Percentiles rank a stretch among this genome's conserved stretches.
Evolutionary conservation across 257 asterid species (phyloP).

Genomic region (Forsythia suspensa): DNA sequence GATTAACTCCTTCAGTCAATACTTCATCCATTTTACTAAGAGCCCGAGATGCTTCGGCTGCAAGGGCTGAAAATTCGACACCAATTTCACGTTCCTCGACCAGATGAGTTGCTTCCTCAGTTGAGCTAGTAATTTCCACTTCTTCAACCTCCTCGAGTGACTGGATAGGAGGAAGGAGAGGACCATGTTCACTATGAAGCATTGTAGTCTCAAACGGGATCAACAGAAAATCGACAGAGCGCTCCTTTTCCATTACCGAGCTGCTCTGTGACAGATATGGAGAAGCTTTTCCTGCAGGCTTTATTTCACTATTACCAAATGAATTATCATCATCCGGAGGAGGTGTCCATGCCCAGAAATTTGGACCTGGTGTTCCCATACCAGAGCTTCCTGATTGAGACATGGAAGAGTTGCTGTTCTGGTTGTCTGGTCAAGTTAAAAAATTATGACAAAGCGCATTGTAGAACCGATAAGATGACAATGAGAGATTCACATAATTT

Average conservation of each 20-base stretch:
- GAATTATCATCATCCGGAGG: constrained; percentile 43
- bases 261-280: constrained; percentile 33
- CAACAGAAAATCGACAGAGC: constrained; percentile 44
- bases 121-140: constrained; percentile 30
- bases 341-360: constrained; percentile 95
- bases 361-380: constrained; percentile 80
- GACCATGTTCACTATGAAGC: constrained; percentile 34
- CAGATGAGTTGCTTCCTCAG: constrained; percentile 49
- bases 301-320: constrained; percentile 25
- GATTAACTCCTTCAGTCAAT: constrained; percentile 44
- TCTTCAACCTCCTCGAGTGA: constrained; percentile 54
- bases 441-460: constrained; percentile 6
- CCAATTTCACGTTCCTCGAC: constrained; percentile 63
- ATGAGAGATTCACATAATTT: background rate
- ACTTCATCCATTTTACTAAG: constrained; percentile 44
- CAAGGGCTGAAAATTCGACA: constrained; percentile 65
- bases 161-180: constrained; percentile 76
- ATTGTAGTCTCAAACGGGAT: constrained; percentile 74
- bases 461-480: constrained; percentile 1
- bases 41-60: constrained; percentile 80
- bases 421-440: constrained; percentile 44
- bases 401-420: constrained; percentile 30
- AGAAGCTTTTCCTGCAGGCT: constrained; percentile 42
- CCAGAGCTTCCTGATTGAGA: constrained; percentile 36
- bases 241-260: constrained; percentile 74